Evolutionary conservation across 768 basidiomycete species (phyloP), one percentile per base, ranked within the genome.

Genomic region (Boletales sp.): DNA sequence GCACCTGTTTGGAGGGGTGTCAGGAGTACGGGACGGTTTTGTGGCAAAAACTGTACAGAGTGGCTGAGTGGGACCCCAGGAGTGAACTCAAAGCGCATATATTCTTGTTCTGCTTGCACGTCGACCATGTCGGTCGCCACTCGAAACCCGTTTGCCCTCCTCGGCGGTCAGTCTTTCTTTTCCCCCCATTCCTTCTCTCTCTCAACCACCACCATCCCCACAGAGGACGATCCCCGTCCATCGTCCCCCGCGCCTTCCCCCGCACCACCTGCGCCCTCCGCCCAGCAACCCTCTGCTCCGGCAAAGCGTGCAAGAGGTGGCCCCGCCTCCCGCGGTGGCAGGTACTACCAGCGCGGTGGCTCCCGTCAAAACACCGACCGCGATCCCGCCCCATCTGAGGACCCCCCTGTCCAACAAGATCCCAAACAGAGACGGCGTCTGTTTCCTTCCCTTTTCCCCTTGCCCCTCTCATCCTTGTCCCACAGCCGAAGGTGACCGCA

Each of bases 71-170:
- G 70, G 73, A 74, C 77, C 79, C 79, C 78, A 66, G 63, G 34
- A 30, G 31, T 48, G 29, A 43, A 40, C 36, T 36, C 35, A 41
- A 52, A 50, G 8, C 8, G 10, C 19, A 21, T 21, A 21, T 21
- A 21, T 21, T 21, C 15, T 46, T n/a, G n/a, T 34, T 43, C 31
- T 8, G 15, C 40, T 21, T 21, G 21, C 21, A 34, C 43, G 27
- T 47, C 53, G 59, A 71, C 66, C 54, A 90, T 92, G 88, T 90
- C 89, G 87, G 88, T 91, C 82, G 89, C 86, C 75, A 83, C 83
- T 67, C 83, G 74, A 81, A 91, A 90, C 75, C 84, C 85, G 59
- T 92, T 91, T 75, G 82, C 88, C 70, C 63, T 90, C 73, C 77
- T 91, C 70, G 83, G 85, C 68, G 86, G 88, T 90, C 58, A 53